Evolutionary conservation across 2,329 filamentous ascomycete species (phyloP), one percentile per base, ranked within the genome.

Genomic region (Penicillium sp.): DNA sequence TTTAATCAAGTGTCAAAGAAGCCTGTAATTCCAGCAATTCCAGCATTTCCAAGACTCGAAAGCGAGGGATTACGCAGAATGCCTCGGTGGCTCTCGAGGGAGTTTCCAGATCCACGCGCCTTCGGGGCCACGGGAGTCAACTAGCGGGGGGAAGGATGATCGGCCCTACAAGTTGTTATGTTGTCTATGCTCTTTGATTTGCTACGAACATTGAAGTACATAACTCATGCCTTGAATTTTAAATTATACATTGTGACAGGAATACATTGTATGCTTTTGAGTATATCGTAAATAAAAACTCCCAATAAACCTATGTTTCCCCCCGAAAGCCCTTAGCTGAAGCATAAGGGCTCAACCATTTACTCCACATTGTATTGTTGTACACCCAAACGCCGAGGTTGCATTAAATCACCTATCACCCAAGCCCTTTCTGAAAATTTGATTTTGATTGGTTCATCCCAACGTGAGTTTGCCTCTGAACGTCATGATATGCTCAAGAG

Each of bases 31-130:
- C 29, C 54, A 60, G 57, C 59, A 47, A 44, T 38, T 59, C 27
- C 56, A 60, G 57, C 60, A 67, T 68, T 61, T 58, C 54, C 49
- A 58, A 41, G 53, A 47, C 42, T 48, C 48, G 29, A 52, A 47
- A 50, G 27, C 38, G 52, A 59, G 55, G 35, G 23, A 21, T 43
- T 10, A 9, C 19, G 21, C 13, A 27, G 50, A 49, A 48, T 43
- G 19, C 25, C 27, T 53, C 41, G 12, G 27, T 43, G 49, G 23
- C 39, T 41, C 36, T 56, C 49, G 35, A 45, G 56, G 51, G 55
- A 61, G 58, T 55, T 64, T 58, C 53, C n/a, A 53, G 67, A 66
- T 67, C 59, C 65, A 67, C 65, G 62, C 65, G 65, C 55, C 39
- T 68, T 55, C 55, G 61, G 62, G 55, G 38, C 53, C 45, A 50